Base-by-base conservation (phyloP, 192 early-diverging fungal species). In the Backusella liffmaniae region DNA sequence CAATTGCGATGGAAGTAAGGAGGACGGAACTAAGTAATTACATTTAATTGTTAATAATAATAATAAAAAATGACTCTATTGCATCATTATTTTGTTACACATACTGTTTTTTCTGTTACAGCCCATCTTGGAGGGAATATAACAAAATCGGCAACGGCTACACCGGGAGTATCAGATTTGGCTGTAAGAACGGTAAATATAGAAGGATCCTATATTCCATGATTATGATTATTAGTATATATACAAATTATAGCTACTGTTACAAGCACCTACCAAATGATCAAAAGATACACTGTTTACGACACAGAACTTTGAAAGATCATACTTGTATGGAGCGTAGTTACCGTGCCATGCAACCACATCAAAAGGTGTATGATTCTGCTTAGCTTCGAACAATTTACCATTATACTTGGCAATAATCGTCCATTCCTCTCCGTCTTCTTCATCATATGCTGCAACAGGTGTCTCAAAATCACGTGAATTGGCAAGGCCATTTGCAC, bases 301-400 rank as follows among this genome's bases (percentile, higher is more conserved):
- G 53, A 88, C 91, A 77, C 88, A 91, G 86, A 98, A 98, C 59
- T 89, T 84, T 32, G 87, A 87, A 71, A 97, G 86, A 81, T 96
- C 90, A 81, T 97, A 97, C 82, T 96, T 97, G 89, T 88, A 98
- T 1, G 97, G 97, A 9, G 90, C 92, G 82, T 97, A 99, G 88
- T 99, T 99, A 46, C 97, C 97, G 81, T 98, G 95, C 95, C 97
- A 99, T 13, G 96, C 97, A 32, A 98, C 96, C 1, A 99, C 96
- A 79, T 99, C 95, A 74, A 94, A 99, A 8, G 96, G 95, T 21
- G 92, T 93, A 82, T 99, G 96, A 66, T 88, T 75, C 86, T 94
- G 91, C 21, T 78, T 73, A 7, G 89, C 89, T n/a, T 73, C 67
- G 84, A 95, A 97, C 16, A 97, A 76, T 53, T 88, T 80, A 41